Percentiles rank a stretch among this genome's conserved stretches.
Conservation (phyloP, 2,329 filamentous ascomycete species). For the Cladosporium cucumerinum region DNA sequence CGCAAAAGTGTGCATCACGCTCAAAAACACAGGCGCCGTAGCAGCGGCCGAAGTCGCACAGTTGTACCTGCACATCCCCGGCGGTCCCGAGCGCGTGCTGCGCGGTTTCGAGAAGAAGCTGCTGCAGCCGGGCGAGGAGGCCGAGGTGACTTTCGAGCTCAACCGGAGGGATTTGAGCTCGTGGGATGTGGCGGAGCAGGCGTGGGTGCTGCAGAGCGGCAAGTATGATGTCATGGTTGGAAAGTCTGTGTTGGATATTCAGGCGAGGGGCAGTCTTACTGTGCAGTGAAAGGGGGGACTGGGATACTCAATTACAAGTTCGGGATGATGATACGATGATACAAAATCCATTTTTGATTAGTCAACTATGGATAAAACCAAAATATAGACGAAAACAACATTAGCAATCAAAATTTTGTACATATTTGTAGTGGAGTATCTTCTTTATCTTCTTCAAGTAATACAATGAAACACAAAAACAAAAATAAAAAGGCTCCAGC, state of each 20-base stretch:
- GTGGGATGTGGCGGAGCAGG: constrained; percentile 41
- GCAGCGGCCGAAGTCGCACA: constrained; percentile 55
- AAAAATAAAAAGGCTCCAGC: not conserved
- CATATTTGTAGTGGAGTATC: constrained; percentile 14
- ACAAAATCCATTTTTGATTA: not conserved
- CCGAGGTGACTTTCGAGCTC: constrained; percentile 32
- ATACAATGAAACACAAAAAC: not conserved
- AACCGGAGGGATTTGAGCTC: constrained; percentile 43
- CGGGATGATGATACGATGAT: not conserved
- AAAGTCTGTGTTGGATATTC: constrained; percentile 7
- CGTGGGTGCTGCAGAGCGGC: constrained; percentile 31
- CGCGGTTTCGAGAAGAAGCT: constrained; percentile 40
- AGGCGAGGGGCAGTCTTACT: not conserved
- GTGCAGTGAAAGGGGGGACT: not conserved
- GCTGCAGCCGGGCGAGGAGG: constrained; percentile 24
- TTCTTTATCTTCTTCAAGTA: constrained; percentile 1
- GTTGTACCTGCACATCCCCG: constrained; percentile 48
- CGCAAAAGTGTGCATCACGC: constrained; percentile 53
- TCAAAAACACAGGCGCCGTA: constrained; percentile 61
- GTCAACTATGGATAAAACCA: not conserved
- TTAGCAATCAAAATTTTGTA: not conserved
- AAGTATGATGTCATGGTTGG: constrained; percentile 8
- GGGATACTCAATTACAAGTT: not conserved
- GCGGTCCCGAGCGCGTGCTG: constrained; percentile 49
- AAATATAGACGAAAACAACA: not conserved